Conservation (phyloP, 1,284 basidiomycete species). For the Inonotus obliquus region DNA sequence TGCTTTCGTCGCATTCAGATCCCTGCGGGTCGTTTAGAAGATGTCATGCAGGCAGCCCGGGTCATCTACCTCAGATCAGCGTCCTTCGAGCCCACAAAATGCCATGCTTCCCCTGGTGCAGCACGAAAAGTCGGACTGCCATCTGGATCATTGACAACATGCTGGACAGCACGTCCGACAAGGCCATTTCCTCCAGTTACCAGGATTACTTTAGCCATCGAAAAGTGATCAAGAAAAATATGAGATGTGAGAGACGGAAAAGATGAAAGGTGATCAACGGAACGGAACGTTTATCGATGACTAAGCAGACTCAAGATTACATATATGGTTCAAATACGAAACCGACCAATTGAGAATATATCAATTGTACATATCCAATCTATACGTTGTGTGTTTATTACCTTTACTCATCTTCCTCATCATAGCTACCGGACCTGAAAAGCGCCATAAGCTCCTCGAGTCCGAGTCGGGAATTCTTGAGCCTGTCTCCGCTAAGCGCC, state of each 20-base stretch:
- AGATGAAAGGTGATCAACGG: not conserved
- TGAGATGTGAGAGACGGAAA: not conserved
- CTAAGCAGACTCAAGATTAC: not conserved
- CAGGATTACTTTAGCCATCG: conserved; percentile 45
- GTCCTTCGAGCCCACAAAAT: conserved; percentile 73
- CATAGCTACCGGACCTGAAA: conserved; percentile 54
- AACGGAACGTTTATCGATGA: not conserved
- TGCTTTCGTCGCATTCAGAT: conserved; percentile 33
- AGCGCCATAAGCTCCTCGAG: conserved; percentile 80
- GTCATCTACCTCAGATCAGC: conserved; percentile 64
- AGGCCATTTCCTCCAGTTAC: conserved; percentile 86
- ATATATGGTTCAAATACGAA: not conserved
- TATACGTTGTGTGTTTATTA: no score
- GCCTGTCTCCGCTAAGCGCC: conserved; percentile 83
- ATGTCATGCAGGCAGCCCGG: not conserved
- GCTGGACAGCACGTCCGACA: conserved; percentile 77
- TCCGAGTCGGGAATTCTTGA: conserved; percentile 82
- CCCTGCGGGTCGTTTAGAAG: not conserved
- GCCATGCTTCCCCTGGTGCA: conserved; percentile 79
- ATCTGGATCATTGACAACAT: conserved; percentile 73
- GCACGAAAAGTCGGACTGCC: conserved; percentile 44
- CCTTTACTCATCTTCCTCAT: conserved; percentile 43
- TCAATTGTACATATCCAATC: no score
- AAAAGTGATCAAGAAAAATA: not conserved
- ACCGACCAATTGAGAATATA: not conserved